These are phyloP conservation scores for Lunularia cruciata DNA, from an alignment of 225 moss, liverwort and hornwort species.

Conservation along the genomic window DNA sequence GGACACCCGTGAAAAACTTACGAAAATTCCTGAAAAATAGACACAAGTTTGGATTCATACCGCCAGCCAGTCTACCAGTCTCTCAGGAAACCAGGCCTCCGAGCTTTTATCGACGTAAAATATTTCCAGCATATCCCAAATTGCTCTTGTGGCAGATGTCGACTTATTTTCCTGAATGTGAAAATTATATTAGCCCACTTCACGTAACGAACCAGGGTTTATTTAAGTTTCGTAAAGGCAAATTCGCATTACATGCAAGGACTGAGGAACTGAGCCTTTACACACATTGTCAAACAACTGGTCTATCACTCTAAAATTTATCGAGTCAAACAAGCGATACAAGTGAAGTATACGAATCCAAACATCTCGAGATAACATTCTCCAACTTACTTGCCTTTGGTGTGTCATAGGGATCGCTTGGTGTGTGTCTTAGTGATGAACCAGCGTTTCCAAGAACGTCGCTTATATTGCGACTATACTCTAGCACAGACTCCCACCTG, in stretches of 20 bases:
- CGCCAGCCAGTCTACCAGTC: slow-evolving; percentile 92
- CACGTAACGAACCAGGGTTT: too few species aligned
- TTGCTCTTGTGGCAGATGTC: slow-evolving; percentile 62
- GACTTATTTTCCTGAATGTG: slow-evolving; percentile 47
- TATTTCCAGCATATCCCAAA: slow-evolving; percentile 94
- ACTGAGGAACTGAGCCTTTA: too few species aligned
- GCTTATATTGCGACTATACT: slow-evolving; percentile 86
- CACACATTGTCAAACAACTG: too few species aligned
- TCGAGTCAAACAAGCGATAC: too few species aligned
- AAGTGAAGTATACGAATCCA: too few species aligned
- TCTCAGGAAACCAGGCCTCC: slow-evolving; percentile 87
- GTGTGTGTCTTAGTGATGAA: slow-evolving; percentile 52
- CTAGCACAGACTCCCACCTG: slow-evolving; percentile 96
- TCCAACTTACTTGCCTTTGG: slow-evolving; percentile 66
- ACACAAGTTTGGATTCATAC: slow-evolving; percentile 56
- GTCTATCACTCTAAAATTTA: too few species aligned
- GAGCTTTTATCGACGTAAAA: slow-evolving; percentile 91
- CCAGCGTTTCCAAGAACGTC: slow-evolving; percentile 56
- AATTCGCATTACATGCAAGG: too few species aligned
- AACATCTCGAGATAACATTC: too few species aligned
- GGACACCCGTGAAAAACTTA: too few species aligned
- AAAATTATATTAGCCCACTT: background rate
- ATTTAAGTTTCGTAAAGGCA: too few species aligned
- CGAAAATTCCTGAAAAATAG: background rate
- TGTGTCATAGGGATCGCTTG: slow-evolving; percentile 51